Percentiles rank a stretch among this genome's conserved stretches.
Conservation (phyloP, 1,284 basidiomycete species). For the Ceratobasidium sp. region DNA sequence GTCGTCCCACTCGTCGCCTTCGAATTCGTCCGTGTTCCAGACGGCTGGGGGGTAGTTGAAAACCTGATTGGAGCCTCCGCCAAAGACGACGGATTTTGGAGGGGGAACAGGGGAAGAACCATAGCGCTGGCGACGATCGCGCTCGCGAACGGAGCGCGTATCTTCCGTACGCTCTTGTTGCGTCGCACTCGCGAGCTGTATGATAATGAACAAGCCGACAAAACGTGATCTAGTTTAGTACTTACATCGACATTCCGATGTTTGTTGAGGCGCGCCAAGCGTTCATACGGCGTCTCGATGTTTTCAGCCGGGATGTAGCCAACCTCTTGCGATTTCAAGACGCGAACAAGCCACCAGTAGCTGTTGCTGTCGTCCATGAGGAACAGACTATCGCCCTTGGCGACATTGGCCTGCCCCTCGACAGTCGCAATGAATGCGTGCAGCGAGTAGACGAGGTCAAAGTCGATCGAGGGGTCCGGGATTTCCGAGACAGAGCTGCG, state of each 20-base stretch:
- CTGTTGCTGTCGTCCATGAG: conserved; percentile 97
- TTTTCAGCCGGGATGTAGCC: conserved; percentile 99
- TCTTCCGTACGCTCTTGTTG: conserved; percentile 73
- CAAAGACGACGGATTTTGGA: conserved; percentile 70
- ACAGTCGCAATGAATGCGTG: conserved; percentile 96
- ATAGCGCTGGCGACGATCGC: conserved; percentile 57
- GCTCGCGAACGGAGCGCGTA: conserved; percentile 64
- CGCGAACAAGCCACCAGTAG: conserved; percentile 98
- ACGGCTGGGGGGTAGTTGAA: conserved; percentile 82
- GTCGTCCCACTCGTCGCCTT: conserved; percentile 50
- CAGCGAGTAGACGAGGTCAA: conserved; percentile 88
- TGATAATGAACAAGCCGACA: conserved; percentile 26
- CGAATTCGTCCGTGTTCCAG: conserved; percentile 61
- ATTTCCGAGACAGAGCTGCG: conserved; percentile 83
- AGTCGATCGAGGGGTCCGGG: conserved; percentile 91
- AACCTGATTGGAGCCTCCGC: conserved; percentile 65
- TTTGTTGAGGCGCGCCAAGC: conserved; percentile 95
- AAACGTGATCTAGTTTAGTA: conserved; percentile 49
- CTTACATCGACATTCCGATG: conserved; percentile 96
- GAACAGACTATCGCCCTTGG: conserved; percentile 94
- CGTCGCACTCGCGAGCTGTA: conserved; percentile 78
- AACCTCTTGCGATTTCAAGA: conserved; percentile 98
- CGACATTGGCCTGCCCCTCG: conserved; percentile 95
- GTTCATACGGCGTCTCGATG: conserved; percentile 98
- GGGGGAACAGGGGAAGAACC: conserved; percentile 64